Percentiles rank a stretch among this genome's conserved stretches.
phyloP scores from a whole-genome alignment of 176 grass and related monocot genomes.

The Secale cereale region DNA sequence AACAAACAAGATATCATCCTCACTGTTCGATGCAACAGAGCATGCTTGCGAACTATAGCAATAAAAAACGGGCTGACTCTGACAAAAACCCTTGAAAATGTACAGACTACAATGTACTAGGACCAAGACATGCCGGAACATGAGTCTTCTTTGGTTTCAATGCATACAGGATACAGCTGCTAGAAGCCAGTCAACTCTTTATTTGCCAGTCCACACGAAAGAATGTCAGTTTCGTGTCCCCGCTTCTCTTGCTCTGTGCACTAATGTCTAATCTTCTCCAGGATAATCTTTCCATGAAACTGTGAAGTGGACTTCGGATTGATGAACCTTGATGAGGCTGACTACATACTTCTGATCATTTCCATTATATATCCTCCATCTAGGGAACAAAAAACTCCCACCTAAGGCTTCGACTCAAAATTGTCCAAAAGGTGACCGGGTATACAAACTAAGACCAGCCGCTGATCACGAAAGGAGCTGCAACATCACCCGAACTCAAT shows the following conservation, averaged over 20 bases:
- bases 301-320: not conserved
- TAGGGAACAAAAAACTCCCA: not conserved
- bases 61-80: not conserved
- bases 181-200: not conserved
- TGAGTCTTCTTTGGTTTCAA: conserved; percentile 7
- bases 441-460: conserved; percentile 9
- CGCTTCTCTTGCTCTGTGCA: not conserved
- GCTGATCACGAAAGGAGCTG: not conserved
- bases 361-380: not conserved
- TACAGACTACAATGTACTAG: not conserved
- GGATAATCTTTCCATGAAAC: not conserved
- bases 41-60: not conserved
- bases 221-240: not conserved
- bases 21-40: not conserved
- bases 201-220: not conserved
- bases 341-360: not conserved
- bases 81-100: not conserved
- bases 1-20: not conserved
- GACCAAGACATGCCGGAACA: not conserved
- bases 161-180: not conserved
- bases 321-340: not conserved
- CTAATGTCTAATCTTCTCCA: not conserved
- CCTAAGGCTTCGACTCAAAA: not conserved
- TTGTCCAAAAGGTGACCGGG: not conserved
- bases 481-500: conserved; percentile 60